A percentile compares a stretch with the other conserved stretches of the same genome.
Evolutionary conservation across 1,284 basidiomycete genomes (phyloP).

Genomic region (Ceratorhiza oryzae-sativae): DNA sequence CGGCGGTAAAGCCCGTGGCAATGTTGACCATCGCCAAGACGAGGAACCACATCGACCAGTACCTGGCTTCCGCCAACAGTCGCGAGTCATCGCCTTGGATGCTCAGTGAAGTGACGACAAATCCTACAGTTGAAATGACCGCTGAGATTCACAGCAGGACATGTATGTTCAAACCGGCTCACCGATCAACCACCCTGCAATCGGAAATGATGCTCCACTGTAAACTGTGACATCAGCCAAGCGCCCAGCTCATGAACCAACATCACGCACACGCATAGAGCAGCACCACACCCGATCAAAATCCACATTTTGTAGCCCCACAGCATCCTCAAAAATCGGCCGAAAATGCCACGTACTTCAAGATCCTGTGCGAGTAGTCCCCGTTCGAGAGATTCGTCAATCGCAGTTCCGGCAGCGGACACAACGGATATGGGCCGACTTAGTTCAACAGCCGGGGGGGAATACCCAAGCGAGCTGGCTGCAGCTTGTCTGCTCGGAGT

Average conservation of each 20-base stretch:
- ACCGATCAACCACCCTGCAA: conserved; percentile 50
- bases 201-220: conserved; percentile 51
- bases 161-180: neutral
- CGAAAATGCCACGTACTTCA: neutral
- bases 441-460: conserved; percentile 1
- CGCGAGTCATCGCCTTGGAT: conserved; percentile 42
- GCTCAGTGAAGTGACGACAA: conserved; percentile 45
- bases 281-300: conserved; percentile 5
- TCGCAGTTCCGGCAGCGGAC: conserved; percentile 2
- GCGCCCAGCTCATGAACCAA: neutral
- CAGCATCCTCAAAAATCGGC: conserved; percentile 1
- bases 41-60: conserved; percentile 49
- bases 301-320: conserved; percentile 18
- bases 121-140: neutral
- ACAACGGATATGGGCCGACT: neutral
- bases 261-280: conserved; percentile 20
- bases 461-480: neutral
- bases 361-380: neutral
- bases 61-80: conserved; percentile 45
- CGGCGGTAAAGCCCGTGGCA: conserved; percentile 44
- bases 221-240: neutral
- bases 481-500: neutral
- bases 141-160: neutral
- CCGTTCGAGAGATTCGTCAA: conserved; percentile 5
- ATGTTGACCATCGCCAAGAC: conserved; percentile 46